Base-by-base conservation (phyloP, 176 grass and related monocot genomes). In the Areca catechu region DNA sequence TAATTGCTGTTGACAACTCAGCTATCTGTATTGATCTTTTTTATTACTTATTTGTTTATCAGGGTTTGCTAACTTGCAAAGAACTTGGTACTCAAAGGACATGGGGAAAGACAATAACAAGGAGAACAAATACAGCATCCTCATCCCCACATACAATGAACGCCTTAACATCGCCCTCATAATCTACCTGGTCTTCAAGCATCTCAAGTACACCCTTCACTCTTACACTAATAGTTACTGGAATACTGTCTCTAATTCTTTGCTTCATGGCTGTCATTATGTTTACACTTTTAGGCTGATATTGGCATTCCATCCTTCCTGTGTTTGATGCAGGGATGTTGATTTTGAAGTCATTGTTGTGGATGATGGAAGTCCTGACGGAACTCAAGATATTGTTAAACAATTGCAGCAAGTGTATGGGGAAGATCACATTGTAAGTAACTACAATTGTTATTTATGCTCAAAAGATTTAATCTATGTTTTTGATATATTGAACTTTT, bases 281-380 rank as follows among this genome's bases (percentile, higher is more conserved):
- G 3, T 43, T 43, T 43, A 43, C 14, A 10, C 10, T 14, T 43
- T 43, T 43, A 12, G 10, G 14, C 34, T 43, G 14, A 43, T 14
- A 43, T 43, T 43, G 34, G 2, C 34, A 43, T 43, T 43, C 10
- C 10, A 12, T 43, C 34, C 34, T 18, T 0, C 5, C 5, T 48
- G 12, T 51, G 7, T 37, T 61, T 62, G 25, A 15, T 15, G 0
- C 9, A 98, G 93, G 48, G 73, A 92, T 71, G 63, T 74, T 63
- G 80, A 89, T 67, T 98, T 98, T 65, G 88, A 98, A 79, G 77
- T 98, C 65, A 81, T 98, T 80, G 67, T 98, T 49, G 93, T 98
- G 53, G 93, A 98, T 67, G 88, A 98, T 81, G 93, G 93, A 74
- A 98, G 88, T 63, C 93, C 88, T 1, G 88, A 98, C 81, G 88